These are phyloP conservation scores for Thermothelomyces thermophilus DNA, from an alignment of 2,329 filamentous ascomycete genomes.

Conservation along the genomic window DNA sequence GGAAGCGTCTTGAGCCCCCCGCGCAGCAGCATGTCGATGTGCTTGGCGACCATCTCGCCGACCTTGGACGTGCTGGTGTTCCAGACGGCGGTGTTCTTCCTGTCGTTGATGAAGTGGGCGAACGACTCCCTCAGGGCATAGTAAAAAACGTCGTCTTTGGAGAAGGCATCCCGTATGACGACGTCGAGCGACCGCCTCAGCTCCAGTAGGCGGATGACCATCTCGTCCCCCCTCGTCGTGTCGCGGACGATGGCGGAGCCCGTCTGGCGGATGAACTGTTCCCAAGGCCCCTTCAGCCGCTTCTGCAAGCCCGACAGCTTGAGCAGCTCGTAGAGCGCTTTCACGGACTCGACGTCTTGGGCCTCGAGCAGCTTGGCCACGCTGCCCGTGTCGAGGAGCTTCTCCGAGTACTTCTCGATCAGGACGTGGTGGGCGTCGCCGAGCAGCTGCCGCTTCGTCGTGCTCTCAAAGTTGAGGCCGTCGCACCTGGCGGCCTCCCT, in stretches of 20 bases:
- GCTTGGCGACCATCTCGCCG: constrained; percentile 97
- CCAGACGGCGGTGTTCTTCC: constrained; percentile 64
- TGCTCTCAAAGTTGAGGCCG: constrained; percentile 71
- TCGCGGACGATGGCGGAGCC: constrained; percentile 76
- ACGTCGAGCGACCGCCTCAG: constrained; percentile 74
- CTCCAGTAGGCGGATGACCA: constrained; percentile 76
- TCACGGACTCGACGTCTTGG: constrained; percentile 62
- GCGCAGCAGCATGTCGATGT: constrained; percentile 82
- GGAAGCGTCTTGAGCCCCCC: constrained; percentile 82
- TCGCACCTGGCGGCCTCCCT: constrained; percentile 72
- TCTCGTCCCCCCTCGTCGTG: constrained; percentile 68
- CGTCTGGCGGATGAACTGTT: constrained; percentile 67
- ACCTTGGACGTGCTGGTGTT: constrained; percentile 85
- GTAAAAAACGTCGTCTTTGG: constrained; percentile 66
- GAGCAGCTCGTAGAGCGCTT: constrained; percentile 71
- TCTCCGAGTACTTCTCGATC: constrained; percentile 59
- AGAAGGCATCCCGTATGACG: constrained; percentile 71
- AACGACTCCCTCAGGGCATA: constrained; percentile 81
- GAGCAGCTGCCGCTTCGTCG: constrained; percentile 72
- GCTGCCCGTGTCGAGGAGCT: constrained; percentile 59
- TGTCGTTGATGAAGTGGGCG: constrained; percentile 86
- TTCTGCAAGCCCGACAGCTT: constrained; percentile 63
- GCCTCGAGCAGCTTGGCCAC: constrained; percentile 67
- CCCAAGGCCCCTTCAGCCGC: constrained; percentile 66
- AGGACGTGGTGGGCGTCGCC: constrained; percentile 66